These are phyloP conservation scores for Erythrophleum fordii DNA, from an alignment of 306 rosid species.

Conservation along the genomic window DNA sequence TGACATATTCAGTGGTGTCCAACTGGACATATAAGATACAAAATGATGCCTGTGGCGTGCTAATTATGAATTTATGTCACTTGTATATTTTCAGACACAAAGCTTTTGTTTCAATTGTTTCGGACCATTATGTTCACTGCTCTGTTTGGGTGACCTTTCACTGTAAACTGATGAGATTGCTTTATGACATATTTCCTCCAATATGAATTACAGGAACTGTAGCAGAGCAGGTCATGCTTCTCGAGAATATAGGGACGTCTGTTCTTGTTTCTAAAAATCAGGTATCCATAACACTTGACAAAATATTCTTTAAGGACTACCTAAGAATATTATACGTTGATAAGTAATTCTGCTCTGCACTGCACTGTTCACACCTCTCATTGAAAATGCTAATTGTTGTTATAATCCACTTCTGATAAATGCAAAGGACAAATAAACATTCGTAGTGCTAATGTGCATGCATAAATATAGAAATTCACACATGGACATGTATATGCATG, in stretches of 20 bases:
- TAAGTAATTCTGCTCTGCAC: background rate
- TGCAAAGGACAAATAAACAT: background rate
- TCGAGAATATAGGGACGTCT: conserved; percentile 97
- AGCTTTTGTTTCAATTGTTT: conserved; percentile 15
- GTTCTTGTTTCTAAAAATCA: conserved; percentile 90
- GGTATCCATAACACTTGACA: conserved; percentile 45
- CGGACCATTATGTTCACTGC: background rate
- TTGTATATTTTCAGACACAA: conserved; percentile 16
- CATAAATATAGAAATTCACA: conserved; percentile 14
- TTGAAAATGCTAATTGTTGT: conserved; percentile 9
- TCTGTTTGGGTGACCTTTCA: conserved; percentile 19
- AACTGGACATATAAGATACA: conserved; percentile 2
- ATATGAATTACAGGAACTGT: conserved; percentile 70
- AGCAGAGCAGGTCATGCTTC: conserved; percentile 94
- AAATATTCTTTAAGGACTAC: conserved; percentile 9
- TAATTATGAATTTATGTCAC: conserved; percentile 8
- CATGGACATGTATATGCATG: conserved; percentile 17
- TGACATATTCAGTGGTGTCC: conserved; percentile 3
- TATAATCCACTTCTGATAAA: conserved; percentile 12
- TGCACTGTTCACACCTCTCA: conserved; percentile 1
- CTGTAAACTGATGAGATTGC: conserved; percentile 5
- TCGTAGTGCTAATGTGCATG: conserved; percentile 8
- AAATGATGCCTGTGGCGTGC: background rate
- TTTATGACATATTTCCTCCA: conserved; percentile 29
- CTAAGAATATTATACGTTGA: background rate